Evolutionary conservation across 805 yeast genomes (phyloP), one percentile per base, ranked within the genome.

Genomic region (Suhomyces vadensis): DNA sequence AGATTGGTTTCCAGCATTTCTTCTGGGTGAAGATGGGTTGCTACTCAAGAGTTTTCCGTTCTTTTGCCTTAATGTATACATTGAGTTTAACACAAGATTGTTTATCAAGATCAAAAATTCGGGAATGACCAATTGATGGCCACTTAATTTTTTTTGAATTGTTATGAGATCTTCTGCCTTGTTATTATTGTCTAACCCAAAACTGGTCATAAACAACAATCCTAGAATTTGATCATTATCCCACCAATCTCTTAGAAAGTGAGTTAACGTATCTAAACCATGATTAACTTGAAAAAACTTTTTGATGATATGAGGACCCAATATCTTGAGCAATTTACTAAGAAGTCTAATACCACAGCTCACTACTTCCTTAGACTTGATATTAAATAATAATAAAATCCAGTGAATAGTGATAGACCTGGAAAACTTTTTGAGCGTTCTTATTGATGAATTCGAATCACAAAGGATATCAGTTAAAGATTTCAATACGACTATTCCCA

Each of bases 351-450:
- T 50, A 0, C 76, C 74, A 47, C 70, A 54, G 22, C 58, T 55
- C 3, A 66, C 67, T 3, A 75, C 74, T 37, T 64, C 57, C 23
- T 69, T 49, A 41, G 71, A 47, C 27, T 52, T 41, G 41, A 51
- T 60, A 21, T 77, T 63, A 9, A 85, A 56, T 10, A 85, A 57
- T 8, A 86, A 63, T 7, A 86, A 55, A 2, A 78, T 65, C 85
- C 91, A 83, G 55, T 83, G 85, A 5, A 83, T 71, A 1, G 87
- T 77, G 2, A 87, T 69, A 0, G 83, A 69, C 37, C 81, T 74
- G 1, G 72, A 75, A 53, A 63, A 73, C 53, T 62, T 75, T 57
- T 62, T 77, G 58, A 67, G 63, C 36, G 58, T 63, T 45, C 68
- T 71, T 5, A 68, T 56, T 0, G 72, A 58, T 0, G 69, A 60